Conservation (phyloP, 495 filamentous ascomycete species). For the Annulohypoxylon maeteangense region DNA sequence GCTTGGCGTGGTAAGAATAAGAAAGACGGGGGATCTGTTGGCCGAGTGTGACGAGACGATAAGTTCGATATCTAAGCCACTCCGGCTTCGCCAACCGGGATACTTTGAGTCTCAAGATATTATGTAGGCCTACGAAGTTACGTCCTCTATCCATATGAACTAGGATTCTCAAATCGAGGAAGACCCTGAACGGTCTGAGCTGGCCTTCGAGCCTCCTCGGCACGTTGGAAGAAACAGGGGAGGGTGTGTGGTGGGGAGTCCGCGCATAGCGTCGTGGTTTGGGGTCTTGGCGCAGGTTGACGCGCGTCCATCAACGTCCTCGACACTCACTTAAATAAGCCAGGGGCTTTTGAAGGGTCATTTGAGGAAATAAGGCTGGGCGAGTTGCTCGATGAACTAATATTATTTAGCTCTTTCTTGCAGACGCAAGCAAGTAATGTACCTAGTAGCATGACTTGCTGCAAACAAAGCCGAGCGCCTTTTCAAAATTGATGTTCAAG, state of each 20-base stretch:
- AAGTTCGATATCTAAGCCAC: constrained; percentile 43
- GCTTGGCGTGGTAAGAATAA: constrained; percentile 34
- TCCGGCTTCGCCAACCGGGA: constrained; percentile 23
- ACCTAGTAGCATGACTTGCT: constrained; percentile 12
- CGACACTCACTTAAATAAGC: constrained; percentile 13
- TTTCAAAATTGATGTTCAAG: constrained; percentile 10
- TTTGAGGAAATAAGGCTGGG: constrained; percentile 10
- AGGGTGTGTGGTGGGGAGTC: constrained; percentile 35
- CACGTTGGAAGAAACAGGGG: constrained; percentile 17
- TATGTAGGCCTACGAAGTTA: too few species aligned
- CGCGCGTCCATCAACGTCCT: constrained; percentile 36
- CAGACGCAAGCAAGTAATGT: constrained; percentile 28
- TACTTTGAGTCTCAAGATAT: constrained; percentile 17
- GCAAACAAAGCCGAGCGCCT: constrained; percentile 22
- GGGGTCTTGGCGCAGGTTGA: constrained; percentile 39
- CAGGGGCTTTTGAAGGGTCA: constrained; percentile 15
- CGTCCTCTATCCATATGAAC: constrained; percentile 28
- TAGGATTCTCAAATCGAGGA: constrained; percentile 19
- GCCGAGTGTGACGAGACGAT: constrained; percentile 19
- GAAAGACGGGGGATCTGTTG: constrained; percentile 23
- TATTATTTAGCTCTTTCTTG: background rate
- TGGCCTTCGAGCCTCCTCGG: constrained; percentile 1
- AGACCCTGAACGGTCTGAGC: constrained; percentile 23
- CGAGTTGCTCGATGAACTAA: background rate
- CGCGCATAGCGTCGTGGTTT: constrained; percentile 22